Percentiles rank a stretch among this genome's conserved stretches.
Evolutionary conservation across 345 rosid species (phyloP).

Genomic region (Camelina hispida): DNA sequence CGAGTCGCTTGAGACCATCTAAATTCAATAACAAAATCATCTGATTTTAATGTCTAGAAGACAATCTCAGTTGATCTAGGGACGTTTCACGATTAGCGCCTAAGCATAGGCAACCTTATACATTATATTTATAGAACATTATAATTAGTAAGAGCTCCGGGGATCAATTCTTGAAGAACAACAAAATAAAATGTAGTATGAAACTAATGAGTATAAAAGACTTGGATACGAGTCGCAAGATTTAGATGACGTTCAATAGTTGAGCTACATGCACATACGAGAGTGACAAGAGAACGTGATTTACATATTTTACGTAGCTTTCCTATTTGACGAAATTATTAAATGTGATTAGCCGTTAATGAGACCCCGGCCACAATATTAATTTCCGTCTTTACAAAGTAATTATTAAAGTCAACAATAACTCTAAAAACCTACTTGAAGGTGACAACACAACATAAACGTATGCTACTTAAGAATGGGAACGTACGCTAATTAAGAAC

Average conservation of each 20-base stretch:
- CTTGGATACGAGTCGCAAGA: neutral
- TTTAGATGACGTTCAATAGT: neutral
- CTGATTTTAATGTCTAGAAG: too few species aligned
- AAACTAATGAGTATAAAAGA: neutral
- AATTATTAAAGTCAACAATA: slow-evolving; percentile 5
- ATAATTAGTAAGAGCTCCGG: neutral
- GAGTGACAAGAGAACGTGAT: neutral
- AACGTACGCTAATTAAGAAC: neutral
- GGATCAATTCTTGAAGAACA: neutral
- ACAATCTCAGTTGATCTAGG: too few species aligned
- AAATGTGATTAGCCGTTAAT: neutral
- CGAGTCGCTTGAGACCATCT: too few species aligned
- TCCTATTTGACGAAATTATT: neutral
- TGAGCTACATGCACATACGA: neutral
- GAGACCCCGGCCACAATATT: slow-evolving; percentile 3
- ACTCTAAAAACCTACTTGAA: neutral
- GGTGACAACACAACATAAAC: neutral
- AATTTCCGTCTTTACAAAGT: neutral
- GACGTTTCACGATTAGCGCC: too few species aligned
- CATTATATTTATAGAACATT: neutral
- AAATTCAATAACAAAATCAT: too few species aligned
- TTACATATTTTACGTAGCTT: neutral
- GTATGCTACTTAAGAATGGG: neutral
- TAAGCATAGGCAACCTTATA: too few species aligned
- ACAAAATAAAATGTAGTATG: neutral